Evolutionary conservation across 192 early-diverging fungal genomes (phyloP).

Genomic region (Chytriomyces sp.): DNA sequence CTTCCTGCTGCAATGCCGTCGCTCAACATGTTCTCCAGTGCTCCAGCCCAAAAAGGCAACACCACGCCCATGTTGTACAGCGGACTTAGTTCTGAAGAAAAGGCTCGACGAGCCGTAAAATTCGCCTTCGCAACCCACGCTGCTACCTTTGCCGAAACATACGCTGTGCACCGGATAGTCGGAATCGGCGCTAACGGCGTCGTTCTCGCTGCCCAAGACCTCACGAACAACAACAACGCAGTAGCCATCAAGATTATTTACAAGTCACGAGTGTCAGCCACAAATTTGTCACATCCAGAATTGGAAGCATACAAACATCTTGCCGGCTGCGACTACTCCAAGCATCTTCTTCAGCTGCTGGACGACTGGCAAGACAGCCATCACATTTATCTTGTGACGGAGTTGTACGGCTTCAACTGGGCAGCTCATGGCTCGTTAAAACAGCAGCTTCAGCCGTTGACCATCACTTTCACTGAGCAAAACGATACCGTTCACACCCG

Average conservation of each 20-base stretch:
- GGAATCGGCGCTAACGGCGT: slow-evolving; percentile 41
- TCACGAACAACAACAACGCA: not conserved
- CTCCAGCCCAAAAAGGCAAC: not conserved
- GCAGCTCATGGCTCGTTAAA: not conserved
- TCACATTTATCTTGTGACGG: slow-evolving; percentile 22
- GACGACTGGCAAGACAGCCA: slow-evolving; percentile 18
- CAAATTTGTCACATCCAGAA: not conserved
- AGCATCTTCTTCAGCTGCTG: not conserved
- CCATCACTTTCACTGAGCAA: too few species aligned
- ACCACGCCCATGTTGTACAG: slow-evolving; percentile 1
- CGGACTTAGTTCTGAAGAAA: not conserved
- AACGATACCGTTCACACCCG: not conserved
- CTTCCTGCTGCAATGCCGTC: not conserved
- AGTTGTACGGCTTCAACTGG: slow-evolving; percentile 21
- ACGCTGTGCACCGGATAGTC: slow-evolving; percentile 11
- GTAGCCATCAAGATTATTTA: slow-evolving; percentile 42
- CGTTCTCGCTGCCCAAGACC: slow-evolving; percentile 12
- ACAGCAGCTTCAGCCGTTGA: not conserved
- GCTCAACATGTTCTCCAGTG: not conserved
- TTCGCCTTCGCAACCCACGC: not conserved
- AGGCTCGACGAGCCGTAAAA: slow-evolving; percentile 15
- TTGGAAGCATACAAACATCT: not conserved
- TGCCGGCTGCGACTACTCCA: not conserved
- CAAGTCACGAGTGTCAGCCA: not conserved
- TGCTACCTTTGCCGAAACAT: not conserved